phyloP scores from a whole-genome alignment of 805 yeast species.

The Saccharomycopsis fodiens region DNA sequence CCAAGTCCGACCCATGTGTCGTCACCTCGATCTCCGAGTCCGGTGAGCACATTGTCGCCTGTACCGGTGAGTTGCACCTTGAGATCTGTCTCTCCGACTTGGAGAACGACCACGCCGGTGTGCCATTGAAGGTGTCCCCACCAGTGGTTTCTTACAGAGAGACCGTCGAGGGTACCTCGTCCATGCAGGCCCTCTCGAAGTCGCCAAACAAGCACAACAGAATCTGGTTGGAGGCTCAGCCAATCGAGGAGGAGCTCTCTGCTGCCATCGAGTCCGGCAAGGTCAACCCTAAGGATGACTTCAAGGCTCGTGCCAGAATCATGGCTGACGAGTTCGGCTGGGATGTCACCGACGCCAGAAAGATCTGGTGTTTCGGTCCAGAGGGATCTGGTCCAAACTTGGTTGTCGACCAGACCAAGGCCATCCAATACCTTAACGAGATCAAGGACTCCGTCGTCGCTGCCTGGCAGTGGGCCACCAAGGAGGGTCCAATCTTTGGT shows the following conservation, averaged over 20 bases:
- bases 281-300: constrained; percentile 92
- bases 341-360: constrained; percentile 99
- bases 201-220: constrained; percentile 99
- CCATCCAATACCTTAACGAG: constrained; percentile 97
- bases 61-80: constrained; percentile 99
- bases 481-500: constrained; percentile 98
- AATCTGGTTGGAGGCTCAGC: constrained; percentile 95
- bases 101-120: constrained; percentile 99
- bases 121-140: constrained; percentile 95
- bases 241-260: constrained; percentile 88
- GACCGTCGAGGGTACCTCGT: constrained; percentile 89
- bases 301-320: constrained; percentile 98
- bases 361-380: constrained; percentile 99
- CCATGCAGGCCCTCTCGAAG: constrained; percentile 94
- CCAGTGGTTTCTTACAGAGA: constrained; percentile 99
- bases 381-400: constrained; percentile 98
- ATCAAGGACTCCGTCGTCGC: constrained; percentile 99
- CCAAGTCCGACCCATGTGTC: constrained; percentile 99
- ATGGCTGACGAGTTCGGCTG: constrained; percentile 98
- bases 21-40: constrained; percentile 78
- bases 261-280: constrained; percentile 89
- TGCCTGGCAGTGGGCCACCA: constrained; percentile 99
- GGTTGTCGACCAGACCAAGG: constrained; percentile 99
- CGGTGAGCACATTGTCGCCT: constrained; percentile 99
- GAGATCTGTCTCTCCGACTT: constrained; percentile 95